A percentile compares a stretch with the other conserved stretches of the same genome.
Conservation (phyloP, 1,139 yeast species). For the Zygosaccharomyces sapae region DNA sequence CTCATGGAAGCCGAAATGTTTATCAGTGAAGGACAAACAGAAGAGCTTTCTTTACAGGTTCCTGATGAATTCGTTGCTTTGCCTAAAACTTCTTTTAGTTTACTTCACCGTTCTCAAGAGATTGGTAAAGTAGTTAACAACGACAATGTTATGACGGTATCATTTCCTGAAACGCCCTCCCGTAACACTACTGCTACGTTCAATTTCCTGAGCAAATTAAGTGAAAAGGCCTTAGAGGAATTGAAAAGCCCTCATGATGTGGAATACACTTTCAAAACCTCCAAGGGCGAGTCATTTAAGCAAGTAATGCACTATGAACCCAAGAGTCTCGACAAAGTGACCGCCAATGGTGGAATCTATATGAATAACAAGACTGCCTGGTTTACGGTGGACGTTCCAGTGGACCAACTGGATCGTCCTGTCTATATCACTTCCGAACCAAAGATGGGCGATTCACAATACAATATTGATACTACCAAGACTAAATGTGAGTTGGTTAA, state of each 20-base stretch:
- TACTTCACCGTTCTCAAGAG: constrained; percentile 18
- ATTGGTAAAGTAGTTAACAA: constrained; percentile 24
- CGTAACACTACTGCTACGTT: constrained; percentile 23
- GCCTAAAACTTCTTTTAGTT: constrained; percentile 21
- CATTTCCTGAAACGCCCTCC: constrained; percentile 13
- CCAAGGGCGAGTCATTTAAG: constrained; percentile 21
- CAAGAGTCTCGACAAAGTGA: constrained; percentile 16
- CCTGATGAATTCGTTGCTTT: constrained; percentile 25
- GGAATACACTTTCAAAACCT: constrained; percentile 23
- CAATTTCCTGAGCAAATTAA: constrained; percentile 26
- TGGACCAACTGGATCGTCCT: constrained; percentile 19
- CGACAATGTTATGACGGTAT: constrained; percentile 24
- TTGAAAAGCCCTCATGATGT: constrained; percentile 19
- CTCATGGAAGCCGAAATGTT: constrained; percentile 26
- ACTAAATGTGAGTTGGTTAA: constrained; percentile 27
- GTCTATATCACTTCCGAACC: constrained; percentile 25
- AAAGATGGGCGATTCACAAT: constrained; percentile 13
- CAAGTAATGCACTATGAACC: constrained; percentile 23
- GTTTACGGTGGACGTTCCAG: constrained; percentile 32
- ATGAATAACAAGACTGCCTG: constrained; percentile 26
- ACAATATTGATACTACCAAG: constrained; percentile 18
- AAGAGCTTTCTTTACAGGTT: constrained; percentile 24
- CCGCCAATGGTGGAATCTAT: constrained; percentile 29
- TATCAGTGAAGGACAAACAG: constrained; percentile 21
- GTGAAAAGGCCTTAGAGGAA: constrained; percentile 14